Base-by-base conservation (phyloP, 108 stramenopile genomes). In the Conticribra weissflogii region DNA sequence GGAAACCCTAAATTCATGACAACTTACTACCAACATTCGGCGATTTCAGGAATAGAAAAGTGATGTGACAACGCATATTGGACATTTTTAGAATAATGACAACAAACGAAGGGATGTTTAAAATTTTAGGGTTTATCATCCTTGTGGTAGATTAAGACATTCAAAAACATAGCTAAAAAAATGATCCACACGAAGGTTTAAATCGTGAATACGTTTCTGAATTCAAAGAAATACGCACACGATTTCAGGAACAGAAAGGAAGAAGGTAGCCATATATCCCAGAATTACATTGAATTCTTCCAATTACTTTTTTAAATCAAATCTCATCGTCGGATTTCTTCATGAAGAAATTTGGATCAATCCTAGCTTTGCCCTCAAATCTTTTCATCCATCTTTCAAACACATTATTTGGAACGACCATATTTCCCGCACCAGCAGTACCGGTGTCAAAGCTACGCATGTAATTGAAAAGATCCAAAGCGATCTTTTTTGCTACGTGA, bases 331-430 rank as follows among this genome's bases (percentile, higher is more conserved):
- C 59, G 36, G 86, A 82, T 22, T 54, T 72, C 60, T 91, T 94
- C 50, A 90, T 72, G 46, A 89, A 91, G 50, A 94, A 94, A 57
- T 91, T 94, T 5, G 93, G 90, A 72, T 94, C 90, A 24, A 87
- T 41, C 50, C 79, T 55, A 0, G 83, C 81, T 64, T 84, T 87
- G 18, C 55, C 52, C 64, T 94, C 93, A 52, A 94, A 94, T 71
- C 93, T 81, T 47, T 79, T 56, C 68, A 88, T 79, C 93, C 93
- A 94, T 54, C 88, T 76, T 34, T 94, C 93, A 81, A 94, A 94
- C 2, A 94, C 86, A 81, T 91, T 90, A 22, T 66, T 83, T 2
- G 93, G 93, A 2, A 94, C 93, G 16, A 81, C 54, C 87, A 94
- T 90, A 55, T 76, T 72, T 0, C 84, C 80, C 24, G 51, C 63